Conservation (phyloP, 306 rosid genomes). For the Sicyos edulis region DNA sequence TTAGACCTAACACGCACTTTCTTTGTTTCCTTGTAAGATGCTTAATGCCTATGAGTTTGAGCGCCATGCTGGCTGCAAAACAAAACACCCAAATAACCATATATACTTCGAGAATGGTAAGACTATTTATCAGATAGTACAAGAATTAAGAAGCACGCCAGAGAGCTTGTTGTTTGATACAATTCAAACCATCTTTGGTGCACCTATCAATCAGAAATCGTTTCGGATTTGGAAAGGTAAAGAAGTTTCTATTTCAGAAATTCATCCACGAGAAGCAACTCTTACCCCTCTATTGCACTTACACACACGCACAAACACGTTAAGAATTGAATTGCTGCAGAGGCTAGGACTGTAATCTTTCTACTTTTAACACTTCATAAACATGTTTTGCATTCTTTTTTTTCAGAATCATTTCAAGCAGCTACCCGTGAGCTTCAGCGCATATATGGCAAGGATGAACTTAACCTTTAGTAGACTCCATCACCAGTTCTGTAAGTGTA, state of each 20-base stretch:
- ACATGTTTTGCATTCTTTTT: slow-evolving; percentile 8
- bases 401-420: slow-evolving; percentile 82
- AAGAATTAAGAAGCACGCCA: slow-evolving; percentile 75
- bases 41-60: slow-evolving; percentile 83
- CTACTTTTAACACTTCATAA: neutral
- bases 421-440: slow-evolving; percentile 89
- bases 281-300: neutral
- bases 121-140: slow-evolving; percentile 76
- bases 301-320: neutral
- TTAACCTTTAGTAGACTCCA: slow-evolving; percentile 33
- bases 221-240: slow-evolving; percentile 78
- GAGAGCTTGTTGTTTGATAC: no score
- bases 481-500: slow-evolving; percentile 23
- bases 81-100: slow-evolving; percentile 86
- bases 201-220: slow-evolving; percentile 76
- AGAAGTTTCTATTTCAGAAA: neutral
- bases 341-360: neutral
- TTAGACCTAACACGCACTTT: slow-evolving; percentile 14
- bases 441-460: slow-evolving; percentile 73
- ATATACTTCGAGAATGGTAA: slow-evolving; percentile 80
- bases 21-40: slow-evolving; percentile 13
- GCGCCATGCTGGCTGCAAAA: slow-evolving; percentile 76
- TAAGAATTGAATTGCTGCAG: neutral
- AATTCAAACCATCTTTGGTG: slow-evolving; percentile 72
- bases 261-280: neutral